phyloP scores from a whole-genome alignment of 148 eudicot genomes.

The Nepenthes mirabilis region DNA sequence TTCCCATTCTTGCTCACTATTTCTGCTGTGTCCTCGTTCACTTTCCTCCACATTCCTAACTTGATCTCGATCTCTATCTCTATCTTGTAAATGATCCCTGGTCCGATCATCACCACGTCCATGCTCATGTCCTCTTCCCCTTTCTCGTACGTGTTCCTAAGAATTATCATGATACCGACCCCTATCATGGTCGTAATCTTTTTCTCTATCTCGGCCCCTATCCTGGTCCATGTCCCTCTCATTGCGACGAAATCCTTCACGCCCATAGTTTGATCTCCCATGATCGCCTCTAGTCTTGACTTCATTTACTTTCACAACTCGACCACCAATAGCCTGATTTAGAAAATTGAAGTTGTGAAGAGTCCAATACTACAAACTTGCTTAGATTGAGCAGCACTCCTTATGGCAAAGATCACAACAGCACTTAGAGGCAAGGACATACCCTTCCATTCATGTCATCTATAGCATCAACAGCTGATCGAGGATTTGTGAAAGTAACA shows the following conservation, averaged over 20 bases:
- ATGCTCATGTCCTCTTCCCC: conserved; percentile 26
- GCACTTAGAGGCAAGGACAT: conserved; percentile 1
- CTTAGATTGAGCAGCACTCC: not conserved
- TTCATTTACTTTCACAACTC: conserved; percentile 76
- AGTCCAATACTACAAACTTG: not conserved
- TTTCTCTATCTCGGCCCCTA: conserved; percentile 42
- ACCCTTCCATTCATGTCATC: conserved; percentile 79
- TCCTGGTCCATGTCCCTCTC: conserved; percentile 34
- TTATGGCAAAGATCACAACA: not conserved
- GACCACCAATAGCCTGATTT: conserved; percentile 63
- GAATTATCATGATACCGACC: conserved; percentile 34
- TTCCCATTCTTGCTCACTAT: conserved; percentile 29
- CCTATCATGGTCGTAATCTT: conserved; percentile 25
- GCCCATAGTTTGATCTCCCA: conserved; percentile 38
- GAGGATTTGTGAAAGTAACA: conserved; percentile 80
- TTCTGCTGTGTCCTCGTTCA: conserved; percentile 27
- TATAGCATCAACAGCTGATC: conserved; percentile 73
- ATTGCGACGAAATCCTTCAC: conserved; percentile 39
- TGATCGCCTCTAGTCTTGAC: conserved; percentile 47
- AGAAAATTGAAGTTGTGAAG: conserved; percentile 9
- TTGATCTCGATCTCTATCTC: conserved; percentile 24
- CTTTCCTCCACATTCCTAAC: conserved; percentile 16
- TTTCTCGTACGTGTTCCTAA: conserved; percentile 23
- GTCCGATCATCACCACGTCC: conserved; percentile 19
- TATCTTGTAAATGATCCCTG: conserved; percentile 25